phyloP scores from a whole-genome alignment of 1,284 basidiomycete genomes.

The Irpex sp. region DNA sequence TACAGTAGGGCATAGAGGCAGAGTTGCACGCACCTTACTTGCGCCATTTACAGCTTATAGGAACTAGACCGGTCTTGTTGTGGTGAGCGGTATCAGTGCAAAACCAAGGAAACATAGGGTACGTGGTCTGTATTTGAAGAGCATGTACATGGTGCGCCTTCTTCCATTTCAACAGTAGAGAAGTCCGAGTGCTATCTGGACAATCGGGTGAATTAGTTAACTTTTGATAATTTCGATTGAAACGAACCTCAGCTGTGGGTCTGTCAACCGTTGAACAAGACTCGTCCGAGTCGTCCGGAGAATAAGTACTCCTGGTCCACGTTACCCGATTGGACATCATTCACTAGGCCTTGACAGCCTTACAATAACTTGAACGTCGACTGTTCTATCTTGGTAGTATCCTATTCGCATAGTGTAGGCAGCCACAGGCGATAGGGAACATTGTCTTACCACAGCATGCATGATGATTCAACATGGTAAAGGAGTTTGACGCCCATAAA shows the following conservation, averaged over 20 bases:
- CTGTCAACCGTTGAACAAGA: conserved; percentile 7
- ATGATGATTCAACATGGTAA: no score
- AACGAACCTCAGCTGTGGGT: conserved; percentile 4
- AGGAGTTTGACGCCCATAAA: no score
- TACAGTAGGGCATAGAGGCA: not conserved
- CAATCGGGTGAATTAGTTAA: not conserved
- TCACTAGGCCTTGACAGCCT: no score
- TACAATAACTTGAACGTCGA: no score
- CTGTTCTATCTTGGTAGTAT: no score
- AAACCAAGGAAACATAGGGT: conserved; percentile 7
- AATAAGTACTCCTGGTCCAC: not conserved
- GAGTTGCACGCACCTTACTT: no score
- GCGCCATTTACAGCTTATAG: not conserved
- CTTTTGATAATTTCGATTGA: not conserved
- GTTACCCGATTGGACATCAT: no score
- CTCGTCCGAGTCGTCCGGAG: conserved; percentile 3
- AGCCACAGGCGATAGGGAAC: no score
- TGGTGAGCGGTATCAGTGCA: not conserved
- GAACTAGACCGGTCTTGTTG: conserved; percentile 7
- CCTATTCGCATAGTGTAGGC: no score
- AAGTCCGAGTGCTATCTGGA: conserved; percentile 12
- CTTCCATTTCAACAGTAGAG: conserved; percentile 6
- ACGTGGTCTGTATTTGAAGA: conserved; percentile 7
- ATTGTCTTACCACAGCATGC: no score
- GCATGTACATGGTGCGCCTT: conserved; percentile 8